Evolutionary conservation across 192 early-diverging fungal genomes (phyloP).

Genomic region (Mortierella antarctica): DNA sequence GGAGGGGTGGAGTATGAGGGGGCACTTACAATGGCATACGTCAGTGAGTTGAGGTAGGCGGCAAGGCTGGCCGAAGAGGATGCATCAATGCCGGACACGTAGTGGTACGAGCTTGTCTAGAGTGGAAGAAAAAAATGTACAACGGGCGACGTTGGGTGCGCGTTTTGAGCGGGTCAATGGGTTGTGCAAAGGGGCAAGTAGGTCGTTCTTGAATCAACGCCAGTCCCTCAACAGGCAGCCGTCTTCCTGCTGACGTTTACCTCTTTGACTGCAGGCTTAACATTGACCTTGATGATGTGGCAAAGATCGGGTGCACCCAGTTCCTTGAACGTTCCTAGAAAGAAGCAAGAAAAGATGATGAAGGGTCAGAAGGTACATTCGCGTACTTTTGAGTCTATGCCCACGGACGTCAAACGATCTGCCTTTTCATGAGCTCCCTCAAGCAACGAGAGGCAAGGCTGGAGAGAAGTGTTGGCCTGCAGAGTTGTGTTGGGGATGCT

Average conservation of each 20-base stretch:
- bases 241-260: conserved; percentile 52
- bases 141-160: background rate
- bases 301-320: conserved; percentile 98
- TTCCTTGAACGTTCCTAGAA: conserved; percentile 83
- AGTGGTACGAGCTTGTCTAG: conserved; percentile 88
- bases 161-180: background rate
- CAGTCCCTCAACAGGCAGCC: too few relatives aligned
- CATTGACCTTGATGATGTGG: conserved; percentile 94
- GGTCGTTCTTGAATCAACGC: background rate
- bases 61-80: conserved; percentile 97
- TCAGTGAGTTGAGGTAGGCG: conserved; percentile 96
- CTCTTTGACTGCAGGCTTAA: conserved; percentile 81
- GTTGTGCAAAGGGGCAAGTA: background rate
- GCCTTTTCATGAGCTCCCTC: background rate
- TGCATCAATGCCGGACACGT: conserved; percentile 82
- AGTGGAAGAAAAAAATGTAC: background rate
- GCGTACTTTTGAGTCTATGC: background rate
- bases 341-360: background rate
- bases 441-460: background rate
- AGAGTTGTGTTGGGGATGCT: conserved; percentile 48
- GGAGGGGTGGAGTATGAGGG: background rate
- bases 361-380: conserved; percentile 2
- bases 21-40: conserved; percentile 81
- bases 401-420: too few relatives aligned
- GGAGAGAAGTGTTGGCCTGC: background rate